Conservation (phyloP, 2,329 filamentous ascomycete species). For the Diaporthe capsici region DNA sequence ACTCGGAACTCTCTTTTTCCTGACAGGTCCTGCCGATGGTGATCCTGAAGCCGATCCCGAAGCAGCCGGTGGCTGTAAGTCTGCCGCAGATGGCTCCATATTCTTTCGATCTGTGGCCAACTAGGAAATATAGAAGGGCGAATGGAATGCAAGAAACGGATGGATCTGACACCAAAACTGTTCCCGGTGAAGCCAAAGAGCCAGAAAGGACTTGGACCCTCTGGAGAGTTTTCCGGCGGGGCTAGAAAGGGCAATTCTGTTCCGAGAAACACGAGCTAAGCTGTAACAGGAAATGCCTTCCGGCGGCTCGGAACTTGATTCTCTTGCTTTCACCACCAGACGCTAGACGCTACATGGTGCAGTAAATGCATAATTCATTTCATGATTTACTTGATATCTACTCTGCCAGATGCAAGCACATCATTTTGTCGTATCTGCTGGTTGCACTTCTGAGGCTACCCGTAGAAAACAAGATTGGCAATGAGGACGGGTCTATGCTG, state of each 20-base stretch:
- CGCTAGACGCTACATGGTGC: too few species aligned
- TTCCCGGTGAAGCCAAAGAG: too few species aligned
- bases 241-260: neutral
- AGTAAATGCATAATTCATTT: too few species aligned
- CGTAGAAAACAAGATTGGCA: too few species aligned
- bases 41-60: neutral
- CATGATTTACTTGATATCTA: too few species aligned
- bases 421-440: too few species aligned
- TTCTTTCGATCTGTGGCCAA: neutral
- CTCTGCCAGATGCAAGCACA: too few species aligned
- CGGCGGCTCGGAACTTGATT: neutral
- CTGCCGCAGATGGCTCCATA: neutral
- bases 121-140: too few species aligned
- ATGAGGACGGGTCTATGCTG: too few species aligned
- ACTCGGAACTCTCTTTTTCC: neutral
- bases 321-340: neutral
- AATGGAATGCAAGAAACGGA: too few species aligned
- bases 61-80: slow-evolving; percentile 9
- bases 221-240: neutral
- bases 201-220: neutral
- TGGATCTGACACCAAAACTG: neutral
- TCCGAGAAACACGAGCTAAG: neutral
- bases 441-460: too few species aligned
- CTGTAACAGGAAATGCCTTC: neutral
- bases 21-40: neutral